Evolutionary conservation across 805 yeast species (phyloP), one percentile per base, ranked within the genome.

Genomic region (Suhomyces vadensis): DNA sequence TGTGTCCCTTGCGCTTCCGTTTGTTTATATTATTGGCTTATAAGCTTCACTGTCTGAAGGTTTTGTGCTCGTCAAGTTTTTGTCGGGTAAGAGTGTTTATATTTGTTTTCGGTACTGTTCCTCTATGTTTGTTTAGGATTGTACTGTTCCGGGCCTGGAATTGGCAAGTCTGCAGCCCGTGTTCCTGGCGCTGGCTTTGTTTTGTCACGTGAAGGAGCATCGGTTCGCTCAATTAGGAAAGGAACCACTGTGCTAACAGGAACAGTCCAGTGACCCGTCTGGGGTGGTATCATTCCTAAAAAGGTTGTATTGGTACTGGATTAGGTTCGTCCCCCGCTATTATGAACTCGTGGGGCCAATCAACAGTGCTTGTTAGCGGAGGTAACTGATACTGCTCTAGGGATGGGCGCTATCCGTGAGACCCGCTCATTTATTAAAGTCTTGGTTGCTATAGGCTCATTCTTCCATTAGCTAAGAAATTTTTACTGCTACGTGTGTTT

Each of bases 191-290:
- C 10, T 26, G 31, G 20, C 19, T 16, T 14, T 29, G n/a, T 14
- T 19, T 8, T 5, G 22, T 37, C 39, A 37, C 31, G 39, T 37
- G 39, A 17, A 3, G 16, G 6, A 10, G 14, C 22, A 13, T 11
- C 3, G 2, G 3, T 10, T 1, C 3, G 35, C 41, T 35, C 35
- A 20, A 19, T 38, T 20, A 8, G 41, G 41, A 9, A 38, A 37
- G 14, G 14, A 13, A 38, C 11, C 6, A 13, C 41, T n/a, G 19
- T 27, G 7, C 14, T 38, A 38, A 4, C 41, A 11, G 41, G 41
- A 29, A 6, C 5, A 6, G 11, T 16, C 11, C 16, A 5, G n/a
- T n/a, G n/a, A n/a, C 31, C 14, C 10, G n/a, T 29, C 19, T 29
- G 19, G 33, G 33, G 33, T 29, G 33, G 20, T 29, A 29, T 14